Base-by-base conservation (phyloP, 2,329 filamentous ascomycete genomes). In the Karstenula rhodostoma region DNA sequence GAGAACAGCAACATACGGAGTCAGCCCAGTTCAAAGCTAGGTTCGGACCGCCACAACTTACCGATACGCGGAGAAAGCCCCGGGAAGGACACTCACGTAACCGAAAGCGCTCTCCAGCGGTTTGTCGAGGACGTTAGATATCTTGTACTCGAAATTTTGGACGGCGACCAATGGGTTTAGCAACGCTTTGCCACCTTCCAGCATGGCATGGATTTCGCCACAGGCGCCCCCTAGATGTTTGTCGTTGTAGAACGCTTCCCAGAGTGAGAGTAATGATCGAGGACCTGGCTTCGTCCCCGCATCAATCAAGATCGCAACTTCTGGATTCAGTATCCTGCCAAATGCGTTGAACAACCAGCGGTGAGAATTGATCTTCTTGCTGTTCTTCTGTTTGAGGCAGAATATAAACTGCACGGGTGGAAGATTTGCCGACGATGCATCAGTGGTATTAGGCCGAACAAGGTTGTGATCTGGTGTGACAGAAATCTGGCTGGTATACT, bases 141-240 rank as follows among this genome's bases (percentile, higher is more conserved):
- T 97, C 85, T 98, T 98, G 86, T 97, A 98, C 85, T 98, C 94
- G 77, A 97, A 98, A 80, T 97, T 97, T 80, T 98, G 94, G 23
- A 92, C 90, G 10, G 94, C 94, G 59, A 97, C 93, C 35, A 98
- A 86, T 15, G 94, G 94, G 78, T 98, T 98, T 73, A 97, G 76
- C 65, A 98, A 29, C 27, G 27, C 29, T 29, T 50, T 50, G 22
- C 47, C 27, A 3, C 47, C 47, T 35, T 50, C 90, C 68, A 97
- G 84, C 91, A 97, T 96, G 62, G 94, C 94, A 79, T 97, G 94
- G 67, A 98, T 97, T 78, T 98, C 94, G 88, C 94, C 94, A 80
- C 94, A 98, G 77, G 94, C 93, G 80, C 94, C 94, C 70, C 94
- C 94, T 12, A 98, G 88, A 78, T 97, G 93, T 84, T 97, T 97